A percentile compares a stretch with the other conserved stretches of the same genome.
phyloP scores from a whole-genome alignment of 208 protist species.

The Leishmania guyanensis region DNA sequence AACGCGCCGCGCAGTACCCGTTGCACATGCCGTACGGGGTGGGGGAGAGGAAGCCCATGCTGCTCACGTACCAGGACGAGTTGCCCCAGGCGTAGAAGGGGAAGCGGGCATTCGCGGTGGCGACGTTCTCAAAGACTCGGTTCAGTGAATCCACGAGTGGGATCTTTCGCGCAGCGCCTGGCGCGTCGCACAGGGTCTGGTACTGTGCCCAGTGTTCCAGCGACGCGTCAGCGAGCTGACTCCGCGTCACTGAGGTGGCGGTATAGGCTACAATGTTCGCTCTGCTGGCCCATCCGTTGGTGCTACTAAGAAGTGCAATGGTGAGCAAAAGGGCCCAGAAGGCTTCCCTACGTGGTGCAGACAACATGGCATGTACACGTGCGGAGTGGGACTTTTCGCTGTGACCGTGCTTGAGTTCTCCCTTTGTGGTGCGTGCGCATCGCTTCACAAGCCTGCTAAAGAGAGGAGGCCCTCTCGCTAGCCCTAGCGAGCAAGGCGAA shows the following conservation, averaged over 20 bases:
- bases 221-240: not conserved
- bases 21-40: slow-evolving; percentile 39
- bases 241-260: not conserved
- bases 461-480: not conserved
- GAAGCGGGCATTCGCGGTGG: not conserved
- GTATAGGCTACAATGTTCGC: not conserved
- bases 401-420: not conserved
- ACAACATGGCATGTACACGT: not conserved
- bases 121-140: not conserved
- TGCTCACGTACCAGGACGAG: slow-evolving; percentile 31
- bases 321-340: not conserved
- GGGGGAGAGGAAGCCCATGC: slow-evolving; percentile 40
- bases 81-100: slow-evolving; percentile 40
- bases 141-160: not conserved
- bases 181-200: not conserved
- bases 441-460: not conserved
- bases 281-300: not conserved
- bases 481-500: not conserved
- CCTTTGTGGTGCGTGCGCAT: not conserved
- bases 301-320: not conserved
- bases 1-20: slow-evolving; percentile 22
- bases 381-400: not conserved
- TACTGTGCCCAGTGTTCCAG: slow-evolving; percentile 19
- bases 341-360: not conserved
- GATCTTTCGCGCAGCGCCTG: not conserved